phyloP scores from a whole-genome alignment of 1,284 basidiomycete species.

The Cutaneotrichosporon mucoides region DNA sequence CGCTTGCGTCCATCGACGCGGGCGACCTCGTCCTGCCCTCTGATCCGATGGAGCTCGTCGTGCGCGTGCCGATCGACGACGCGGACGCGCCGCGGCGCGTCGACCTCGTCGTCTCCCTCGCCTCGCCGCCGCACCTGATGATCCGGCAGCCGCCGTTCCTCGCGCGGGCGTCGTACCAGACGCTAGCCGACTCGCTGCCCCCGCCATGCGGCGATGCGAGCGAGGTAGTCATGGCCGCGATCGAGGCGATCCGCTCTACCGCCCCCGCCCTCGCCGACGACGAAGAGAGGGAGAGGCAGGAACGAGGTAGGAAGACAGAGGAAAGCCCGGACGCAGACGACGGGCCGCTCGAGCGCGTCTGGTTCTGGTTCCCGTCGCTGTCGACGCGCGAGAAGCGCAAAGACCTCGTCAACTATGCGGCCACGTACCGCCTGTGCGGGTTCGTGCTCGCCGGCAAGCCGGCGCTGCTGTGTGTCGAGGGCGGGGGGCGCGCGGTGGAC shows the following conservation, averaged over 20 bases:
- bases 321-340: not conserved
- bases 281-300: too few relatives aligned
- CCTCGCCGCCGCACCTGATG: not conserved
- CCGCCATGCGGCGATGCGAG: conserved; percentile 6
- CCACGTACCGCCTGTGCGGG: conserved; percentile 45
- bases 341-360: conserved; percentile 35
- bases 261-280: not conserved
- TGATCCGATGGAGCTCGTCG: conserved; percentile 4
- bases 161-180: conserved; percentile 16
- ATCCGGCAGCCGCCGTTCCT: conserved; percentile 30
- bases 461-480: conserved; percentile 50
- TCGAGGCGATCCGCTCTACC: conserved; percentile 22
- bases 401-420: conserved; percentile 48
- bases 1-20: conserved; percentile 5
- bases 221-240: conserved; percentile 30
- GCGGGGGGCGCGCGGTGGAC: conserved; percentile 40
- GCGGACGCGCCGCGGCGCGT: not conserved
- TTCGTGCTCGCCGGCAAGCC: conserved; percentile 52
- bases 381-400: conserved; percentile 47
- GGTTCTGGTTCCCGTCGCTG: conserved; percentile 50
- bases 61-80: conserved; percentile 13
- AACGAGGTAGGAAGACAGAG: too few relatives aligned
- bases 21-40: not conserved
- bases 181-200: conserved; percentile 11
- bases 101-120: conserved; percentile 5